Conservation (phyloP, 108 stramenopile species). For the Cyclotella sp. region DNA sequence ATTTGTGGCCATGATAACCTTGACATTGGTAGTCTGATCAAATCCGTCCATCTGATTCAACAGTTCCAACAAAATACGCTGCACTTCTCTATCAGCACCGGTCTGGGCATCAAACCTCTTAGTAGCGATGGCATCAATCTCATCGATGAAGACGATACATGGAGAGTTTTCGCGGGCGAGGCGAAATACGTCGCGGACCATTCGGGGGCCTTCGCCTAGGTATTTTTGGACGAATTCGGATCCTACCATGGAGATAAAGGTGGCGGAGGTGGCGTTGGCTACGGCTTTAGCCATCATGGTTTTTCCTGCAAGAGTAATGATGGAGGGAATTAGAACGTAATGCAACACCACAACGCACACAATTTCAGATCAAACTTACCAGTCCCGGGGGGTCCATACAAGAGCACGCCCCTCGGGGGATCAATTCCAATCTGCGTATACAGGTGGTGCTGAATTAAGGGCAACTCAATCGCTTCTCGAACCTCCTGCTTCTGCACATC, state of each 20-base stretch:
- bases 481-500: constrained; percentile 99
- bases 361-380: constrained; percentile 21
- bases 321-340: not conserved
- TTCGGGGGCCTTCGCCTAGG: constrained; percentile 98
- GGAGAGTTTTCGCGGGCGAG: constrained; percentile 98
- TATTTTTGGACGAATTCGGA: constrained; percentile 99
- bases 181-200: constrained; percentile 99
- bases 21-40: constrained; percentile 99
- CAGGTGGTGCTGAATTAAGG: constrained; percentile 96
- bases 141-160: constrained; percentile 98
- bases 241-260: constrained; percentile 99
- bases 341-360: not conserved
- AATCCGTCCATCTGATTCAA: constrained; percentile 99
- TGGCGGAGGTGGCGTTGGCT: constrained; percentile 97
- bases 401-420: constrained; percentile 97
- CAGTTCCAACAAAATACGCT: constrained; percentile 98
- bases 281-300: constrained; percentile 99
- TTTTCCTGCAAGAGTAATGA: constrained; percentile 77
- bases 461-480: constrained; percentile 98
- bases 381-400: constrained; percentile 88
- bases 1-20: constrained; percentile 99
- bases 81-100: constrained; percentile 99
- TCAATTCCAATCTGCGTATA: constrained; percentile 99
- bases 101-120: constrained; percentile 99
- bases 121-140: constrained; percentile 99